Evolutionary conservation across 495 filamentous ascomycete species (phyloP).

Genomic region (Penicillium atrosanguineum): DNA sequence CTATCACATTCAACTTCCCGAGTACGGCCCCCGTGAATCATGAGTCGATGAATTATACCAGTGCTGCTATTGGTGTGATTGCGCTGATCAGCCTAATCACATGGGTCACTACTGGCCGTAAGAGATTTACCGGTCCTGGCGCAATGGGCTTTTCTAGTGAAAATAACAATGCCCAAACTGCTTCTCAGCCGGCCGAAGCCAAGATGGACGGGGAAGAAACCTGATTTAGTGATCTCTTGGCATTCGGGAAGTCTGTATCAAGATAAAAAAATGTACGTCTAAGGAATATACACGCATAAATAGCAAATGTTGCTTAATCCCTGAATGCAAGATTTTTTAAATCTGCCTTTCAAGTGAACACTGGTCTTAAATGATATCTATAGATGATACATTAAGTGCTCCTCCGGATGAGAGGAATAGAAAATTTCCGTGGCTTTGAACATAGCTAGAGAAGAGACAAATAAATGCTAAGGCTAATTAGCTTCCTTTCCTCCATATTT

Average conservation of each 20-base stretch:
- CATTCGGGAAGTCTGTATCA: neutral
- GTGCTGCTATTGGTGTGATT: constrained; percentile 54
- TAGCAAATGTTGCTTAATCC: too few species aligned
- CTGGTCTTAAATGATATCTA: too few species aligned
- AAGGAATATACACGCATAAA: neutral
- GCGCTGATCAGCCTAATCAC: constrained; percentile 50
- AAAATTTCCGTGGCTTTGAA: too few species aligned
- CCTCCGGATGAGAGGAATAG: too few species aligned
- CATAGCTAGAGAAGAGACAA: too few species aligned
- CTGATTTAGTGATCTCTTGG: neutral
- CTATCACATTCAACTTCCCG: constrained; percentile 60
- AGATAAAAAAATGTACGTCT: neutral
- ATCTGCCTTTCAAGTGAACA: too few species aligned
- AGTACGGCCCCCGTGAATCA: constrained; percentile 45
- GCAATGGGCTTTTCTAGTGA: constrained; percentile 22
- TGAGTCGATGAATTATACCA: constrained; percentile 60
- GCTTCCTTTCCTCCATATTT: too few species aligned
- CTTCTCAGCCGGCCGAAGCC: neutral
- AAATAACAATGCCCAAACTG: constrained; percentile 1
- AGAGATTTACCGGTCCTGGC: constrained; percentile 50
- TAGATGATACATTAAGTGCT: too few species aligned
- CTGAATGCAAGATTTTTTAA: too few species aligned
- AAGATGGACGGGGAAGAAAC: neutral
- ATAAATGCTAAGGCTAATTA: too few species aligned
- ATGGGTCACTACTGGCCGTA: constrained; percentile 52